A percentile compares a stretch with the other conserved stretches of the same genome.
Conservation (phyloP, 2,329 filamentous ascomycete species). For the Neurospora sp. region DNA sequence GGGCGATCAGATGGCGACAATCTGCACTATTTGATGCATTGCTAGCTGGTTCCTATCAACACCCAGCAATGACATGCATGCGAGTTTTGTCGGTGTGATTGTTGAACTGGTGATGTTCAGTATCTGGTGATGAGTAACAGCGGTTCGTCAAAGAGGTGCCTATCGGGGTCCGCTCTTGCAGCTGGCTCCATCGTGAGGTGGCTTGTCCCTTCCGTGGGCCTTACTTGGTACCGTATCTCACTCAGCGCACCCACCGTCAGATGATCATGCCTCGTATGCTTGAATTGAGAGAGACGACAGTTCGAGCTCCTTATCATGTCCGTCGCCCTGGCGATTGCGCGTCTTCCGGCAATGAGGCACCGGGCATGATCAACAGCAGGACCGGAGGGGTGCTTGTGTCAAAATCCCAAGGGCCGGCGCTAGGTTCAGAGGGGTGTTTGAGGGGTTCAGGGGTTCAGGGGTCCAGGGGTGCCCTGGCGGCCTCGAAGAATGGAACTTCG, state of each 20-base stretch:
- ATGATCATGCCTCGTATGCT: not conserved
- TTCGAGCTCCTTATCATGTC: not conserved
- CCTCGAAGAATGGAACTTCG: not conserved
- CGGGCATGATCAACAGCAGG: not conserved
- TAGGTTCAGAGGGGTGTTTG: not conserved
- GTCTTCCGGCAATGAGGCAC: not conserved
- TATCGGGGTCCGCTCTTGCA: not conserved
- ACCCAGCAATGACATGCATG: not conserved
- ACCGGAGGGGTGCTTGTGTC: not conserved
- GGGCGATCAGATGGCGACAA: not conserved
- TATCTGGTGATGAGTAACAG: not conserved
- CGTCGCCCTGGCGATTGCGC: not conserved
- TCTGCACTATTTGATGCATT: not conserved
- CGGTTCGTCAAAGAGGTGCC: not conserved
- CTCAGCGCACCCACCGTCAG: not conserved
- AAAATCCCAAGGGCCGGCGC: not conserved
- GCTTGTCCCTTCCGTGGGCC: not conserved
- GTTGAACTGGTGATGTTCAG: not conserved
- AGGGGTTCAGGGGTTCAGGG: not conserved
- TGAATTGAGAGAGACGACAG: not conserved
- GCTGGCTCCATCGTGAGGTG: not conserved
- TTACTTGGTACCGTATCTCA: not conserved
- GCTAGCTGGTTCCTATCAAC: not conserved
- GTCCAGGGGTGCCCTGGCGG: not conserved
- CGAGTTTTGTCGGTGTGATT: not conserved